phyloP scores from a whole-genome alignment of 2,329 filamentous ascomycete species.

The Diaporthe helianthi region DNA sequence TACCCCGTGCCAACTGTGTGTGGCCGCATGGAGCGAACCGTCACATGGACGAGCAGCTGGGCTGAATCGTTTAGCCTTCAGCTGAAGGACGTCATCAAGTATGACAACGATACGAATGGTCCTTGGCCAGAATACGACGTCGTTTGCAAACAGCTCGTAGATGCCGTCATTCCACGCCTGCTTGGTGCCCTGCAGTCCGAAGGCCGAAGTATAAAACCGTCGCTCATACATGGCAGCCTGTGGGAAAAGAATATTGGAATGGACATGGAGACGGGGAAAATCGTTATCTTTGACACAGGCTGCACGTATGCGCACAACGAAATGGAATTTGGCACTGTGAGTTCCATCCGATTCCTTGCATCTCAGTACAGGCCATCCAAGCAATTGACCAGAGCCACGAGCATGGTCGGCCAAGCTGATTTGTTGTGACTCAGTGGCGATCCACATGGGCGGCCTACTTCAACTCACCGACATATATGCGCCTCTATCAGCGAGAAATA shows the following conservation, averaged over 20 bases:
- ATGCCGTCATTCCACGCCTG: conserved; percentile 13
- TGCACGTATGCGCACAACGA: conserved; percentile 9
- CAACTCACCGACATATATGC: conserved; percentile 9
- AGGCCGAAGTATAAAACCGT: neutral
- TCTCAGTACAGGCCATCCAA: no score
- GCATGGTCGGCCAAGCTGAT: neutral
- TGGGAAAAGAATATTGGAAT: conserved; percentile 16
- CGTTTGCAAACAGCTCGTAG: neutral
- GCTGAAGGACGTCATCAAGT: conserved; percentile 10
- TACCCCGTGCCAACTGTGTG: neutral
- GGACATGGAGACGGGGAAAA: neutral
- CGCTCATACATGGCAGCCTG: neutral
- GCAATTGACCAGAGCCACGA: no score
- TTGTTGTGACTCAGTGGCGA: neutral
- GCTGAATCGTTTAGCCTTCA: neutral
- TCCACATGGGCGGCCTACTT: conserved; percentile 28
- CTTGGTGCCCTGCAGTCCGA: conserved; percentile 9
- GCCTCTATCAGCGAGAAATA: neutral
- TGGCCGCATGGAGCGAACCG: neutral
- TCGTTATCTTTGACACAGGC: conserved; percentile 12
- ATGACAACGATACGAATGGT: conserved; percentile 16
- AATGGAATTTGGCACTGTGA: conserved; percentile 10
- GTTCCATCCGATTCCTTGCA: neutral
- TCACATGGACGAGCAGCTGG: neutral
- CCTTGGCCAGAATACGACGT: conserved; percentile 7